Base-by-base conservation (phyloP, 345 rosid genomes). In the Garcia nutans region DNA sequence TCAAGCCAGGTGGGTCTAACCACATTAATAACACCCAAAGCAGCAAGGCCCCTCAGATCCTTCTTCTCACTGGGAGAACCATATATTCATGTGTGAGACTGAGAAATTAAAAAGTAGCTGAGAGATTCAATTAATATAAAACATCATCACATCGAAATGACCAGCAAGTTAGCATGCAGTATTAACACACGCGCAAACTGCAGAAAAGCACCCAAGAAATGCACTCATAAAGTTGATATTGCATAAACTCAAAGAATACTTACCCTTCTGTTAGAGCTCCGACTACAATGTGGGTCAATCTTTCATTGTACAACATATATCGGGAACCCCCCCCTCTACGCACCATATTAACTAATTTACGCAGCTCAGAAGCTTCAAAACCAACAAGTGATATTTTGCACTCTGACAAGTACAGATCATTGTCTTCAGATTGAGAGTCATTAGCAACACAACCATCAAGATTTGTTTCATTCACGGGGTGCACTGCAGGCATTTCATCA, bases 191-290 rank as follows among this genome's bases (percentile, higher is more conserved):
- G 42, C 12, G 49, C 20, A 41, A 16, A 49, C 54, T 23, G 23
- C 47, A 28, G 31, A 76, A 45, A 68, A 20, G 57, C 44, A 45
- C 42, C 13, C 22, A 6, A 15, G 10, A 47, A 47, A 73, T 24
- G 58, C 37, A 42, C 16, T 59, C 31, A 65, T 65, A 68, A 61
- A 69, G 42, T 72, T 63, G 54, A 10, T 20, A 61, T 23, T 59
- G 55, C 20, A 24, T 28, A 50, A 56, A 70, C 60, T 60, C 68
- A 20, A 59, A 56, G 49, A 81, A 79, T n/a, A 78, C 87, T 91
- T 88, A 93, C 99, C 74, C 77, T 81, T 96, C 99, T 68, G 99
- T 88, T 63, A 92, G 98, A 82, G 85, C 82, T 82, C 98, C 98
- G 75, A 93, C 91, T 72, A 96, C 74, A 58, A 96, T 87, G 60